These are phyloP conservation scores for Penicillium italicum DNA, from an alignment of 2,329 filamentous ascomycete species.

Conservation along the genomic window DNA sequence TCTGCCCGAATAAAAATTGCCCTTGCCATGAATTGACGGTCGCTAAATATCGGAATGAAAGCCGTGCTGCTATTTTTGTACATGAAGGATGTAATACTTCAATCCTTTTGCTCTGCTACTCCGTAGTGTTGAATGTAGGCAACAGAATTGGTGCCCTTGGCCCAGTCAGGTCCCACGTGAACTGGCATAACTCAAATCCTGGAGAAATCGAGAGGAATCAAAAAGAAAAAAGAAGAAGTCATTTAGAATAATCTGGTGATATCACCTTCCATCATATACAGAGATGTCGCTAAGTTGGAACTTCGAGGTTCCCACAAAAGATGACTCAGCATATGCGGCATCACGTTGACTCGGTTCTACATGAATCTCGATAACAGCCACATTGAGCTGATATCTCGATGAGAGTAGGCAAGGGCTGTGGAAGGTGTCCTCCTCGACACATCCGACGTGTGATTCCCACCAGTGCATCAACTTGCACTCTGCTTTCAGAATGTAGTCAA, in stretches of 20 bases:
- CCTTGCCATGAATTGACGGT: background rate
- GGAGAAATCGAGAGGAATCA: no score
- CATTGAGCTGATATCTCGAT: constrained; percentile 12
- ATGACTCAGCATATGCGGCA: constrained; percentile 15
- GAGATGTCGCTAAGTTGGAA: no score
- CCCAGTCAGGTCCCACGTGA: background rate
- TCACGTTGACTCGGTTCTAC: no score
- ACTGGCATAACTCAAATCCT: background rate
- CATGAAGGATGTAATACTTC: background rate
- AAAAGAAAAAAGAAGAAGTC: background rate
- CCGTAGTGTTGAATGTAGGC: background rate
- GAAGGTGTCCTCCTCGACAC: constrained; percentile 36
- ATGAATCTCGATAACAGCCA: background rate
- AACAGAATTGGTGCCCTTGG: constrained; percentile 10
- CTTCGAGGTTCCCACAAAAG: background rate
- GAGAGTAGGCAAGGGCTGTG: constrained; percentile 36
- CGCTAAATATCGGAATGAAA: background rate
- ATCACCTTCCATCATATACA: no score
- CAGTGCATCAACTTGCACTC: constrained; percentile 29
- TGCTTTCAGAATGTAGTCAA: constrained; percentile 29
- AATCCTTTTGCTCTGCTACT: background rate
- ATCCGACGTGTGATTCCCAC: constrained; percentile 31
- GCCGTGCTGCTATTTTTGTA: constrained; percentile 3
- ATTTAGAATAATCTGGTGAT: background rate
- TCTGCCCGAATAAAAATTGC: background rate